Conservation (phyloP, 2,329 filamentous ascomycete species). For the Pseudomassariella vexata region DNA sequence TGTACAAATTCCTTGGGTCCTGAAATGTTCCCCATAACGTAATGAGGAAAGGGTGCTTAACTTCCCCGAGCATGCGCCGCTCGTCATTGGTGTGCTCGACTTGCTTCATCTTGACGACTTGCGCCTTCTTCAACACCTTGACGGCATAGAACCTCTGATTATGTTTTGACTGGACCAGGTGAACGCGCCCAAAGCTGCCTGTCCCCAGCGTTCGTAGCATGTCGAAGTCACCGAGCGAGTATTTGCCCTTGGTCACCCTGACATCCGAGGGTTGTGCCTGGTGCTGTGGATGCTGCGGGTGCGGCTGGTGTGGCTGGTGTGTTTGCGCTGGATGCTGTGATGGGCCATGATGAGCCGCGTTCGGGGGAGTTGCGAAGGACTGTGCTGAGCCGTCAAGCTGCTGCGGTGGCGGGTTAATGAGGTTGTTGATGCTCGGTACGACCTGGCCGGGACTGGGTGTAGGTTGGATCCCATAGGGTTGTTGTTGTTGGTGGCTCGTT, state of each 20-base stretch:
- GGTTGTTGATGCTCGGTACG: conserved; percentile 72
- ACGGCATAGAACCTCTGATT: conserved; percentile 98
- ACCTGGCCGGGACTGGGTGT: conserved; percentile 21
- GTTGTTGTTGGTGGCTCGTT: conserved; percentile 24
- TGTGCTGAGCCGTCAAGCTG: no score
- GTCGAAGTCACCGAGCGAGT: conserved; percentile 84
- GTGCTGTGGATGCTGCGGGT: conserved; percentile 25
- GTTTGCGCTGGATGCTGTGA: conserved; percentile 23
- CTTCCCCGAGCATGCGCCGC: conserved; percentile 88
- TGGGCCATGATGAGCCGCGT: conserved; percentile 30
- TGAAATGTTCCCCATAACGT: conserved; percentile 99
- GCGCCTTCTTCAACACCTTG: conserved; percentile 96
- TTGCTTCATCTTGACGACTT: conserved; percentile 99
- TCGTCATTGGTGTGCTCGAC: conserved; percentile 99
- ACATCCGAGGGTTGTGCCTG: conserved; percentile 27
- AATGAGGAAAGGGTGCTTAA: conserved; percentile 96
- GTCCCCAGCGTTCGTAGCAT: conserved; percentile 90
- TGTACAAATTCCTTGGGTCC: conserved; percentile 91
- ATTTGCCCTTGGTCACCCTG: conserved; percentile 91
- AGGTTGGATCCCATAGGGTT: conserved; percentile 36
- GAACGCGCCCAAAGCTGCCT: conserved; percentile 93
- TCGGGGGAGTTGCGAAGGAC: conserved; percentile 13
- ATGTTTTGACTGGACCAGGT: conserved; percentile 95
- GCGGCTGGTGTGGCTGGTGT: conserved; percentile 14
- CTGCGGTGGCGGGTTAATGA: conserved; percentile 63